phyloP scores from a whole-genome alignment of 2,329 filamentous ascomycete genomes.

The Fusarium buharicum region DNA sequence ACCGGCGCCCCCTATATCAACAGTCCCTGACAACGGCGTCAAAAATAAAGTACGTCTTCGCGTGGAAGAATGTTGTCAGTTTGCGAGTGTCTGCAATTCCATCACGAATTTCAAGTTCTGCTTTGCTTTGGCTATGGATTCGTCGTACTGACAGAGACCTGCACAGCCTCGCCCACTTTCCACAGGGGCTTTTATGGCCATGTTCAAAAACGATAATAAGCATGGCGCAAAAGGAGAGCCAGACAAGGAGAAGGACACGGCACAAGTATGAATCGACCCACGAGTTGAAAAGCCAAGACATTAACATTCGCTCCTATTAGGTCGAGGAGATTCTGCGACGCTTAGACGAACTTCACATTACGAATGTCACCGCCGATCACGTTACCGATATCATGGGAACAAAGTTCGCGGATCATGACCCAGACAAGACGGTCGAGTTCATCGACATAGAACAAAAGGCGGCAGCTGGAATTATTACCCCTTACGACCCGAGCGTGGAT shows the following conservation, averaged over 20 bases:
- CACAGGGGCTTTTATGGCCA: slow-evolving; percentile 67
- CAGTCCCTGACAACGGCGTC: slow-evolving; percentile 19
- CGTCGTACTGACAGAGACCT: slow-evolving; percentile 22
- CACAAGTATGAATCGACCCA: slow-evolving; percentile 49
- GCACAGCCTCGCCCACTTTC: slow-evolving; percentile 63
- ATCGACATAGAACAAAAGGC: slow-evolving; percentile 83
- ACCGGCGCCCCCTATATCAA: slow-evolving; percentile 58
- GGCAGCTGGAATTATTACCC: slow-evolving; percentile 79
- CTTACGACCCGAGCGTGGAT: slow-evolving; percentile 75
- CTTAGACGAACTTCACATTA: slow-evolving; percentile 58
- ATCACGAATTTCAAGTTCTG: neutral
- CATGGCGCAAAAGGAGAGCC: slow-evolving; percentile 57
- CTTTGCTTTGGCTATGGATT: neutral
- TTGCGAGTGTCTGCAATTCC: neutral
- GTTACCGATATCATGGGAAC: slow-evolving; percentile 67
- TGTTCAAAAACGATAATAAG: slow-evolving; percentile 72
- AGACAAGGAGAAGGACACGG: slow-evolving; percentile 59
- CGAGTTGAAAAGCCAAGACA: slow-evolving; percentile 7
- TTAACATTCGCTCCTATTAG: slow-evolving; percentile 46
- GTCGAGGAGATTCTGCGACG: slow-evolving; percentile 55
- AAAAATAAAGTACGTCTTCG: slow-evolving; percentile 60
- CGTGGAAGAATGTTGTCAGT: neutral
- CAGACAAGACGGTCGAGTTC: slow-evolving; percentile 79
- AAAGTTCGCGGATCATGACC: slow-evolving; percentile 73
- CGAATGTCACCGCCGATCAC: slow-evolving; percentile 65